Percentiles rank a stretch among this genome's conserved stretches.
phyloP scores from a whole-genome alignment of 1,284 basidiomycete species.

The Laetiporus sulphureus region DNA sequence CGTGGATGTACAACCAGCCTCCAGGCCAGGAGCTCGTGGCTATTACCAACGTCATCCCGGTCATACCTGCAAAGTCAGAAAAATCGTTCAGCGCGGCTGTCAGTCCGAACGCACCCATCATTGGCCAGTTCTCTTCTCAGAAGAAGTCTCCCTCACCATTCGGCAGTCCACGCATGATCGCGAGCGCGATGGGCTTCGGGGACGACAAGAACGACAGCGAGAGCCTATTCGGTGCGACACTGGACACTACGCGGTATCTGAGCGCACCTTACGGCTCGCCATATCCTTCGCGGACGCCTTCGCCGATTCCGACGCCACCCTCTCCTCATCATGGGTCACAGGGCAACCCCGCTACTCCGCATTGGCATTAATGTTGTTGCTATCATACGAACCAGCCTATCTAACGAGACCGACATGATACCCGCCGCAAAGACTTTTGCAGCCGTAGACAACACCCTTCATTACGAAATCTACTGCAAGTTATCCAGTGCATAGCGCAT shows the following conservation, averaged over 20 bases:
- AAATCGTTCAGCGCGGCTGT: conserved; percentile 42
- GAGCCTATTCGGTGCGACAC: conserved; percentile 38
- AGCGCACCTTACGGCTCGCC: conserved; percentile 63
- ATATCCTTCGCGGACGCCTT: conserved; percentile 53
- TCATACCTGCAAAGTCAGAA: conserved; percentile 16
- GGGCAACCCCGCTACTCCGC: conserved; percentile 12
- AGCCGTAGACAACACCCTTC: conserved; percentile 19
- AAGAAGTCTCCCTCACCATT: conserved; percentile 45
- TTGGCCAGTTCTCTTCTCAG: conserved; percentile 44
- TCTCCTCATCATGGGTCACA: conserved; percentile 21
- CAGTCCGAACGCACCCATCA: conserved; percentile 46
- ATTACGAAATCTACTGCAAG: conserved; percentile 20
- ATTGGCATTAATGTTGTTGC: conserved; percentile 19
- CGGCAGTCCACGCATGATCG: conserved; percentile 40
- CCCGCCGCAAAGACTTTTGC: conserved; percentile 18
- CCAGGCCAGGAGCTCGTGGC: conserved; percentile 38
- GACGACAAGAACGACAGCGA: conserved; percentile 30
- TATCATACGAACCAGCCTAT: conserved; percentile 24
- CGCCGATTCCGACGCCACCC: conserved; percentile 35
- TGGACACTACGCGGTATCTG: conserved; percentile 50
- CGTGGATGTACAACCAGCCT: conserved; percentile 82
- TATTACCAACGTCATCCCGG: conserved; percentile 32
- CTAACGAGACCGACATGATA: conserved; percentile 25
- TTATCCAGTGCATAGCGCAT: conserved; percentile 16
- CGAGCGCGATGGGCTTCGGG: conserved; percentile 38